Evolutionary conservation across 1,284 basidiomycete genomes (phyloP).

Genomic region (Erythrobasidium hasegawianum): DNA sequence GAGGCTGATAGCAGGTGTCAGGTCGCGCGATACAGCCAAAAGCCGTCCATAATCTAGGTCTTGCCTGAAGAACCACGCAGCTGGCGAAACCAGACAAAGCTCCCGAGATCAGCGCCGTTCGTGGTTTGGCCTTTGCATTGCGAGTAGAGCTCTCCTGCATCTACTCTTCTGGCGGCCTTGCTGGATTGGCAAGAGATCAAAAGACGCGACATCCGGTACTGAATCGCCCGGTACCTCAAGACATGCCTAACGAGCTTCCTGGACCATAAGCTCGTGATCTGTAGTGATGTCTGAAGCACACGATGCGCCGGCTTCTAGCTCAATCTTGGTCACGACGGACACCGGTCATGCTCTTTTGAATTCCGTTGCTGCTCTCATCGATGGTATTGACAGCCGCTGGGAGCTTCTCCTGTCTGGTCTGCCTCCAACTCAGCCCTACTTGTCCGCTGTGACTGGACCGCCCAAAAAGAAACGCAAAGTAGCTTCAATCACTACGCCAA

Average conservation of each 20-base stretch:
- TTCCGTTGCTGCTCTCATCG: conserved; percentile 6
- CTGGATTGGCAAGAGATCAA: not conserved
- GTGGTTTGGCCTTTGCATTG: conserved; percentile 18
- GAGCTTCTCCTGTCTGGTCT: not conserved
- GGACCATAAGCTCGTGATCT: not conserved
- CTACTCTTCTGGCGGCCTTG: not conserved
- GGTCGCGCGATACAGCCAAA: not conserved
- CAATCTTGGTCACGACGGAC: conserved; percentile 3
- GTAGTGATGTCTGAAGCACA: not conserved
- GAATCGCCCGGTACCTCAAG: too few species aligned
- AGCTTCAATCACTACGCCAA: not conserved
- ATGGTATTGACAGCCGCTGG: conserved; percentile 11
- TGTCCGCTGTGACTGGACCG: not conserved
- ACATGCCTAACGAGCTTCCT: not conserved
- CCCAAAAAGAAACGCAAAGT: not conserved
- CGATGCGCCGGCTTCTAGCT: not conserved
- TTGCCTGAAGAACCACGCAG: conserved; percentile 33
- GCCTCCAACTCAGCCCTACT: conserved; percentile 2
- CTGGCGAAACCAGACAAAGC: conserved; percentile 31
- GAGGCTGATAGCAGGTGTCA: conserved; percentile 57
- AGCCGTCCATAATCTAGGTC: not conserved
- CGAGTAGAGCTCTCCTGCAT: conserved; percentile 25
- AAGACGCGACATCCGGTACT: too few species aligned
- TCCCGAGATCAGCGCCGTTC: conserved; percentile 31
- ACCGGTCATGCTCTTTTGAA: conserved; percentile 21